These are phyloP conservation scores for Alternaria longipes DNA, from an alignment of 2,329 filamentous ascomycete species.

Conservation along the genomic window DNA sequence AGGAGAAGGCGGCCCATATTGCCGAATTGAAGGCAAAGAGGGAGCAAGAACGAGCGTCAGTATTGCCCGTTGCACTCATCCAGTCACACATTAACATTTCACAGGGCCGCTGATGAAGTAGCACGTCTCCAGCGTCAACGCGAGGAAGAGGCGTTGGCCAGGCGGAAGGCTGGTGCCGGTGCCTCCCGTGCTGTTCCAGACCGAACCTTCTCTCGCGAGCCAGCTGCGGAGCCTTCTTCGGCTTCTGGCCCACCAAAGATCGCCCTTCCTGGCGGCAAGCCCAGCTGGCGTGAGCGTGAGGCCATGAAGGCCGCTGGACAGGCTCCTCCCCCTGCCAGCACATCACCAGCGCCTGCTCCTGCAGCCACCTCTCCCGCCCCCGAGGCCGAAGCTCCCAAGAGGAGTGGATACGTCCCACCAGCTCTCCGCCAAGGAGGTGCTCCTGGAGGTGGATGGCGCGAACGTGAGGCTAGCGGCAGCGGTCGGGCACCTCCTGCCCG, in stretches of 20 bases:
- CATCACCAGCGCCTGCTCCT: constrained; percentile 46
- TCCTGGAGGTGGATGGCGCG: constrained; percentile 48
- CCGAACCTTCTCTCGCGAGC: constrained; percentile 45
- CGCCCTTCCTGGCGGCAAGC: constrained; percentile 68
- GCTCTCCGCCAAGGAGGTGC: constrained; percentile 51
- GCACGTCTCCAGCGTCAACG: constrained; percentile 76
- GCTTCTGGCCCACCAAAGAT: constrained; percentile 68
- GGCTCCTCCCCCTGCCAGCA: constrained; percentile 39
- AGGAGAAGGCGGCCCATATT: constrained; percentile 78
- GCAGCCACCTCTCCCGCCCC: constrained; percentile 44
- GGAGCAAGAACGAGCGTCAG: constrained; percentile 68
- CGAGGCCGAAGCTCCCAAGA: constrained; percentile 48
- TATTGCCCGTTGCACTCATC: constrained; percentile 26
- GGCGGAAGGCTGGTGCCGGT: constrained; percentile 59
- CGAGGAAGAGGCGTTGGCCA: constrained; percentile 87
- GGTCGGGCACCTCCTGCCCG: constrained; percentile 41
- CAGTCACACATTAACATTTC: constrained; percentile 46
- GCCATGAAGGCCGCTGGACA: constrained; percentile 56
- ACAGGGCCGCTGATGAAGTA: constrained; percentile 69
- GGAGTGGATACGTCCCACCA: constrained; percentile 58
- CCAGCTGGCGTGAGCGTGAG: constrained; percentile 79
- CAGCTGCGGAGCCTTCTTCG: constrained; percentile 47
- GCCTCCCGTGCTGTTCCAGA: constrained; percentile 36
- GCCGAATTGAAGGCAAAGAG: constrained; percentile 73
- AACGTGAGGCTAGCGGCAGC: constrained; percentile 45